Percentiles rank a stretch among this genome's conserved stretches.
These are phyloP conservation scores for Lodderomyces theae DNA, from an alignment of 1,139 yeast species.

Conservation along the genomic window DNA sequence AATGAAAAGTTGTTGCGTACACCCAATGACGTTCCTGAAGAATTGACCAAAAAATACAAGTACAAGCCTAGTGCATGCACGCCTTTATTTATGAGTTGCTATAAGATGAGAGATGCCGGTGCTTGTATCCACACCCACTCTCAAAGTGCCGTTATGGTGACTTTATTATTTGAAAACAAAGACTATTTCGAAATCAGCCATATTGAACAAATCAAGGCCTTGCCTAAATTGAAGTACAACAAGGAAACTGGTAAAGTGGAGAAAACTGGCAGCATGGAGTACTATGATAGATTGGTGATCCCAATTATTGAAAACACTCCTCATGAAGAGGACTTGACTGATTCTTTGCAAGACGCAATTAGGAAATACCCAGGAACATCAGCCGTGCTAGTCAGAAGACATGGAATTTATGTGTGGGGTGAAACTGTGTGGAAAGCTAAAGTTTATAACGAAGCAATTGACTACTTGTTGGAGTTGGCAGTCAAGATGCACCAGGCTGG, in stretches of 20 bases:
- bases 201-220: constrained; percentile 90
- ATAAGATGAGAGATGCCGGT: constrained; percentile 71
- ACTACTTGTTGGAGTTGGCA: constrained; percentile 81
- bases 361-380: constrained; percentile 68
- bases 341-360: constrained; percentile 61
- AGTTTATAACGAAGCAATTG: constrained; percentile 88
- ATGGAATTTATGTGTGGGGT: constrained; percentile 96
- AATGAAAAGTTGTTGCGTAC: constrained; percentile 55
- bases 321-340: constrained; percentile 82
- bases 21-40: constrained; percentile 50
- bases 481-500: constrained; percentile 71
- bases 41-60: constrained; percentile 39
- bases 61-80: constrained; percentile 92
- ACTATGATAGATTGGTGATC: constrained; percentile 70
- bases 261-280: constrained; percentile 65
- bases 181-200: constrained; percentile 69
- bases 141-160: constrained; percentile 78
- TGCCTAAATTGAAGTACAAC: constrained; percentile 51
- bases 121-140: constrained; percentile 97
- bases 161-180: constrained; percentile 61
- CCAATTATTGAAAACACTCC: constrained; percentile 93
- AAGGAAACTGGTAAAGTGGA: constrained; percentile 44
- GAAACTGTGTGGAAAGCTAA: constrained; percentile 90
- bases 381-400: constrained; percentile 88
- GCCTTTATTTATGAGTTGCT: constrained; percentile 80